A percentile compares a stretch with the other conserved stretches of the same genome.
Conservation (phyloP, 2,329 filamentous ascomycete species). For the Alternaria brassicicola region DNA sequence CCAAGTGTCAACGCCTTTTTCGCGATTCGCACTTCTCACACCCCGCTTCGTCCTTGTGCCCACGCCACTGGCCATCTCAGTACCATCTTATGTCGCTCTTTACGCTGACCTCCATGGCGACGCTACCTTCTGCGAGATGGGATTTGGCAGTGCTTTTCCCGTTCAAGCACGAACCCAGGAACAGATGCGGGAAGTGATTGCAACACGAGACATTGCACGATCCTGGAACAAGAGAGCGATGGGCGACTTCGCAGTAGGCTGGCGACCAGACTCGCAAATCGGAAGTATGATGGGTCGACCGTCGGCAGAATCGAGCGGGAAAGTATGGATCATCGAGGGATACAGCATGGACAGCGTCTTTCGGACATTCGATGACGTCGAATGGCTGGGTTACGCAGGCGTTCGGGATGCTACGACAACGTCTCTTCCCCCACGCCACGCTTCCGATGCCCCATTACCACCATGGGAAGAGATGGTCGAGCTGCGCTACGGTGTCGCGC, state of each 20-base stretch:
- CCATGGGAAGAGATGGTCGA: constrained; percentile 27
- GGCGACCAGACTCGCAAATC: constrained; percentile 1
- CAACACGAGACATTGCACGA: constrained; percentile 18
- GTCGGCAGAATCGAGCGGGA: background rate
- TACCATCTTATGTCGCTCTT: background rate
- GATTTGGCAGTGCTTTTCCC: background rate
- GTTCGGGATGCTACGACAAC: constrained; percentile 25
- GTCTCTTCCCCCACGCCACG: constrained; percentile 16
- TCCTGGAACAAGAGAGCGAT: constrained; percentile 19
- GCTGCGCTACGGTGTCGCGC: constrained; percentile 23
- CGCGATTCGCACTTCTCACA: background rate
- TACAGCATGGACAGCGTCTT: background rate
- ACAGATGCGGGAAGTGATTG: constrained; percentile 14
- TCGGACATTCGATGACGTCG: background rate
- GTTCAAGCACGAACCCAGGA: constrained; percentile 8
- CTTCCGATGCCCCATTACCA: constrained; percentile 14
- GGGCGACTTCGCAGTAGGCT: constrained; percentile 22
- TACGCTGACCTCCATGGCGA: constrained; percentile 3
- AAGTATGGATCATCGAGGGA: background rate
- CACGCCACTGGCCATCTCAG: constrained; percentile 1
- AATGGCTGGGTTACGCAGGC: constrained; percentile 29
- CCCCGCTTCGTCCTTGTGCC: constrained; percentile 1
- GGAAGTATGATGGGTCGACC: background rate
- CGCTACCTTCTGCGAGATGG: background rate
- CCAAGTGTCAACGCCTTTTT: background rate